These are phyloP conservation scores for Macadamia integrifolia DNA, from an alignment of 164 flowering plant species.

Conservation along the genomic window DNA sequence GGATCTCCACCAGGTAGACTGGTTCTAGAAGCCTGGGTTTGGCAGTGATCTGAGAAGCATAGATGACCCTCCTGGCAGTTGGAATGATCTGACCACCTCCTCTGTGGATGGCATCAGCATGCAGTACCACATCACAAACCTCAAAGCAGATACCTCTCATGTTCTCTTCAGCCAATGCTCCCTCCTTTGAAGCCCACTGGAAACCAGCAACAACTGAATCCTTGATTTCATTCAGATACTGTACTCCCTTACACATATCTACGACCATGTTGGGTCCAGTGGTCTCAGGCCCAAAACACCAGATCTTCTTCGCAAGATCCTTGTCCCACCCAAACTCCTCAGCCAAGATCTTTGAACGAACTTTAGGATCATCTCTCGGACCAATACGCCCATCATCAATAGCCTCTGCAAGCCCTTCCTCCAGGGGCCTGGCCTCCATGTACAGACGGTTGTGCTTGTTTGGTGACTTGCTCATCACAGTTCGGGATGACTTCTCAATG, in stretches of 20 bases:
- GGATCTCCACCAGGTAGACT: conserved; percentile 17
- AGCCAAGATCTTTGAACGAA: conserved; percentile 12
- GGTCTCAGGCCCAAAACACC: conserved; percentile 21
- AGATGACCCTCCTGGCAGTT: conserved; percentile 16
- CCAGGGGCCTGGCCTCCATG: conserved; percentile 24
- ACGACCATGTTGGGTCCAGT: conserved; percentile 21
- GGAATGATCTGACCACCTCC: conserved; percentile 24
- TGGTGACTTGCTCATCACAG: conserved; percentile 19
- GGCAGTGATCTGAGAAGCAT: conserved; percentile 16
- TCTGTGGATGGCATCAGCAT: conserved; percentile 17
- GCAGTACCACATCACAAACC: conserved; percentile 20
- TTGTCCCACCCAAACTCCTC: conserved; percentile 23
- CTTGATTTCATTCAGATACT: conserved; percentile 17
- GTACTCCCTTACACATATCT: conserved; percentile 21
- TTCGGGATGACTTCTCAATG: conserved; percentile 14
- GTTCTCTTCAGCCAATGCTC: conserved; percentile 21
- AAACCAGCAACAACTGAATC: conserved; percentile 18
- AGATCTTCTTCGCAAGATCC: conserved; percentile 20
- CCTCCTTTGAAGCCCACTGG: conserved; percentile 23
- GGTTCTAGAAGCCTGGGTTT: conserved; percentile 20
- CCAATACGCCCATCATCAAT: conserved; percentile 24
- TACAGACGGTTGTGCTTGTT: conserved; percentile 16
- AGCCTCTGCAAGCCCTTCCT: conserved; percentile 20
- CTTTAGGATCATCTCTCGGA: conserved; percentile 18
- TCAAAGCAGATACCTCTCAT: conserved; percentile 19